Evolutionary conservation across 1,284 basidiomycete genomes (phyloP).

Genomic region (Paramarasmius palmivorus): DNA sequence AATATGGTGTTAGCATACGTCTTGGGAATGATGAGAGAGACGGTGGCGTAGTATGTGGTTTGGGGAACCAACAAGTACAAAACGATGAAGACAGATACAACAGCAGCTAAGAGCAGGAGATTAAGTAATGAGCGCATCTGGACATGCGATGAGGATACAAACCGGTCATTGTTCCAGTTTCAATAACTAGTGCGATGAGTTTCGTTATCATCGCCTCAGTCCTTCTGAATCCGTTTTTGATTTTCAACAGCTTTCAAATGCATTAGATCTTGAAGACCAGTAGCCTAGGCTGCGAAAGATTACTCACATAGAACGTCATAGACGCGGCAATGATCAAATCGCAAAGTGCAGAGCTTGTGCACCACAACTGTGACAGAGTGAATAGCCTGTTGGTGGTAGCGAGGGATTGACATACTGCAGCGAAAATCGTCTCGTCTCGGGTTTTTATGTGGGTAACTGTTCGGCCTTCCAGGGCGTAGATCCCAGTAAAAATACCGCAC

Average conservation of each 20-base stretch:
- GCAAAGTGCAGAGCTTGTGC: conserved; percentile 28
- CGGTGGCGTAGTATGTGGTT: conserved; percentile 20
- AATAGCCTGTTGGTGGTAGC: neutral
- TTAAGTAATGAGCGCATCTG: neutral
- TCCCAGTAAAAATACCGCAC: conserved; percentile 2
- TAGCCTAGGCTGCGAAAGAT: neutral
- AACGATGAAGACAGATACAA: conserved; percentile 26
- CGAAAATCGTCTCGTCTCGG: neutral
- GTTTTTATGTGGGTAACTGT: neutral
- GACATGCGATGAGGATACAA: neutral
- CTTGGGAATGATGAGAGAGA: conserved; percentile 27
- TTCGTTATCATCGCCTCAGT: conserved; percentile 27
- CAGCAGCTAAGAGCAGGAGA: conserved; percentile 17
- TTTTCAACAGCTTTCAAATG: conserved; percentile 25
- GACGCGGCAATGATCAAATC: conserved; percentile 28
- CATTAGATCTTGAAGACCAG: neutral
- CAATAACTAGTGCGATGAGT: conserved; percentile 26
- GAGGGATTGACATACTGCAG: neutral
- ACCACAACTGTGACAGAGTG: conserved; percentile 26
- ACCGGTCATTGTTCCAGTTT: conserved; percentile 29
- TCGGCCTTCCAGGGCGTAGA: neutral
- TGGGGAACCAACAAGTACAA: conserved; percentile 23
- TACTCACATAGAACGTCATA: conserved; percentile 30
- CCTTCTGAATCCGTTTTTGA: conserved; percentile 24
- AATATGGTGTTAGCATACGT: conserved; percentile 30